Conservation (phyloP, 73 alveolate genomes). For the Breviolum minutum region DNA sequence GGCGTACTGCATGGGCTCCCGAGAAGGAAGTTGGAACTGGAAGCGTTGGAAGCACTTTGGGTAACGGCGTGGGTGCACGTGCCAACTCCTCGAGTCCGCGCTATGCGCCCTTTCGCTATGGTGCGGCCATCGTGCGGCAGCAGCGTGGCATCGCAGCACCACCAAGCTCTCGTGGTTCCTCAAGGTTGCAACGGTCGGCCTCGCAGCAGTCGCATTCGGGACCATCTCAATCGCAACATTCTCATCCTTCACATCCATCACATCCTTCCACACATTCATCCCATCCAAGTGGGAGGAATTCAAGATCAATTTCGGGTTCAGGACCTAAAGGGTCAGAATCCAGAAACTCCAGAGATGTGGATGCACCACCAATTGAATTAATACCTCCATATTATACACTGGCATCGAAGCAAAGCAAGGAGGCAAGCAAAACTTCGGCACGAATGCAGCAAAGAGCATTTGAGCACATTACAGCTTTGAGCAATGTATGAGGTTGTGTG, state of each 20-base stretch:
- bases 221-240: background rate
- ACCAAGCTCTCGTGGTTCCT: background rate
- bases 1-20: constrained; percentile 38
- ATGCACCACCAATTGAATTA: constrained; percentile 13
- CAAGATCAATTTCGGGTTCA: constrained; percentile 39
- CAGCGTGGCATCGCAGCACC: constrained; percentile 12
- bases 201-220: constrained; percentile 25
- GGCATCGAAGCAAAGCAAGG: background rate
- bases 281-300: constrained; percentile 1
- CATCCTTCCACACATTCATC: background rate
- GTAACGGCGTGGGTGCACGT: background rate
- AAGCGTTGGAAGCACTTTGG: background rate
- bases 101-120: constrained; percentile 54
- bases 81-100: constrained; percentile 54
- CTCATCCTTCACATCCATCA: constrained; percentile 16
- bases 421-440: background rate
- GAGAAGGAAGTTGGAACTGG: background rate
- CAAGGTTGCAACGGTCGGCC: constrained; percentile 30
- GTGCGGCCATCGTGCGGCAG: constrained; percentile 55
- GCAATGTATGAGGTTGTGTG: constrained; percentile 6
- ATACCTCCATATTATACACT: constrained; percentile 1
- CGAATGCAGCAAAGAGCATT: constrained; percentile 34
- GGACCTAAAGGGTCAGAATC: constrained; percentile 54
- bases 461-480: constrained; percentile 37
- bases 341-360: constrained; percentile 18